Base-by-base conservation (phyloP, 371 early-diverging fungal species). In the Mucor mucedo region DNA sequence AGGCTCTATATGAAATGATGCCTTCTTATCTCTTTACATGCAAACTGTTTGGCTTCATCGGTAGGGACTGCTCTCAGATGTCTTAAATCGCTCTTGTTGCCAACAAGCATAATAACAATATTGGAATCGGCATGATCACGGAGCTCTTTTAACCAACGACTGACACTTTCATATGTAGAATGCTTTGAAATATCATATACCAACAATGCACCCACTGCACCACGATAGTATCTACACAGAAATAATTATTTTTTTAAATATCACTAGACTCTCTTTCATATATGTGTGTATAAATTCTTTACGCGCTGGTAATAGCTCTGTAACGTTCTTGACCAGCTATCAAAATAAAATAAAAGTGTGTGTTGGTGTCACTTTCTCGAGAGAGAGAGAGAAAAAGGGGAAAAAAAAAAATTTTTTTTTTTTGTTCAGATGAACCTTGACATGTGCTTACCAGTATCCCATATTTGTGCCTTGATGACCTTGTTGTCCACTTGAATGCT, bases 111-210 rank as follows among this genome's bases (percentile, higher is more conserved):
- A 64, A 98, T 96, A 42, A 95, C 95, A 82, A 99, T 98, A 84
- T 95, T 93, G 70, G 84, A 85, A 73, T 96, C 95, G 28, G 98
- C 97, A 72, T 97, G 94, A 72, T 98, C 95, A 69, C 95, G 92
- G 49, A 99, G 88, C 75, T 98, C 98, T 76, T 93, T 95, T 52
- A 99, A 83, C 99, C 99, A 99, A 44, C 95, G 90, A 50, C 87
- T 87, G 28, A 95, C 96, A 73, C 95, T 97, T 72, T 97, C 95
- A 72, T 95, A 97, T 9, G 98, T 96, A 35, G 84, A 77, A 69
- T 96, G 94, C 79, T 98, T 94, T 52, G 99, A 93, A 76, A 99
- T 95, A 78, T 99, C 99, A 75, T 99, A 99, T n/a, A 99, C 99
- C 41, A 99, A 84, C 66, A 99, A 84, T 38, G 99, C 99, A 28